Evolutionary conservation across 805 yeast genomes (phyloP).

Genomic region (Saccharomycopsis capsularis): DNA sequence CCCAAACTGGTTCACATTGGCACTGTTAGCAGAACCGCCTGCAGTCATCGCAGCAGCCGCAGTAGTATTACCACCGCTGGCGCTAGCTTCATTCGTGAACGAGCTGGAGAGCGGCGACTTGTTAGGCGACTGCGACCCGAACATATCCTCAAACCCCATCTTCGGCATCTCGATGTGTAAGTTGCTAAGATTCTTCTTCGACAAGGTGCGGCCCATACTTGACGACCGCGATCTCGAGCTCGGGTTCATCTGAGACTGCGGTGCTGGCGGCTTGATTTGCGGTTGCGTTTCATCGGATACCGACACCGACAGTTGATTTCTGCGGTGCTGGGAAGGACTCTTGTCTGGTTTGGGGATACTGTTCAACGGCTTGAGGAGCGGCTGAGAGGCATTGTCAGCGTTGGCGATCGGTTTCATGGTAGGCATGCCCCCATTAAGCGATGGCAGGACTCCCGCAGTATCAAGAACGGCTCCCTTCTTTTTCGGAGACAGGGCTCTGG

Average conservation of each 20-base stretch:
- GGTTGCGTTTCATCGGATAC: slow-evolving; percentile 1
- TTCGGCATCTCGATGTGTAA: slow-evolving; percentile 24
- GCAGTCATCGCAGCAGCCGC: too few species aligned
- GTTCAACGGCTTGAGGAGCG: background rate
- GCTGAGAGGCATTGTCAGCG: background rate
- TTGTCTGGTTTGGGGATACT: background rate
- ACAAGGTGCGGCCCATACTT: slow-evolving; percentile 8
- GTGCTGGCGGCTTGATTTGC: slow-evolving; percentile 10
- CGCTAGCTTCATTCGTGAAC: slow-evolving; percentile 12
- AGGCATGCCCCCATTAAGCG: background rate
- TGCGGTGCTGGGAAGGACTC: background rate
- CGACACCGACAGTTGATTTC: slow-evolving; percentile 8
- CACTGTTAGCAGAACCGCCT: slow-evolving; percentile 8
- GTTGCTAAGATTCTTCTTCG: slow-evolving; percentile 20
- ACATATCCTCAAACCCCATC: slow-evolving; percentile 17
- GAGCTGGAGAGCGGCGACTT: slow-evolving; percentile 31
- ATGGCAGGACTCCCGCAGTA: background rate
- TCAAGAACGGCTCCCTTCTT: slow-evolving; percentile 3
- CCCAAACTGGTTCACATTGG: slow-evolving; percentile 60
- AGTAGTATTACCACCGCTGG: too few species aligned
- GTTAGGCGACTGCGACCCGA: slow-evolving; percentile 25
- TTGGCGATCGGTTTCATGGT: slow-evolving; percentile 1
- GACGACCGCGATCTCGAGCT: slow-evolving; percentile 21
- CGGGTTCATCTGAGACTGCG: background rate
- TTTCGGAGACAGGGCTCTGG: slow-evolving; percentile 9